Conservation (phyloP, 306 rosid species). For the Cicer yamashitae region DNA sequence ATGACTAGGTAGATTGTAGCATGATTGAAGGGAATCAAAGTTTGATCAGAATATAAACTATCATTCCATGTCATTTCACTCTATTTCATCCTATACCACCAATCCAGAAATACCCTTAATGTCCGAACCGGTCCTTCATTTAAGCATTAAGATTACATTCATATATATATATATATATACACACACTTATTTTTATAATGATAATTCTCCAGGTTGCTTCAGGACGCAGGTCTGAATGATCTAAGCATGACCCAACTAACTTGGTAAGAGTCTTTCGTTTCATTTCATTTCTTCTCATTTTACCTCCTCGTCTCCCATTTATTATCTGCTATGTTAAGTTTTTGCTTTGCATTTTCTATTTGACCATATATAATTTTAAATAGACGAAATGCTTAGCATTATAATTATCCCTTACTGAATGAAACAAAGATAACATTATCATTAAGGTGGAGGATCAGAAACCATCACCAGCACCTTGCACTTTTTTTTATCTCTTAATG, state of each 20-base stretch:
- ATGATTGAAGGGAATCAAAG: too few species aligned
- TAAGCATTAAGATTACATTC: slow-evolving; percentile 29
- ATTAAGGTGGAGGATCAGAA: slow-evolving; percentile 27
- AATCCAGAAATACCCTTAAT: not conserved
- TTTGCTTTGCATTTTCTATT: slow-evolving; percentile 3
- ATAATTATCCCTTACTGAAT: slow-evolving; percentile 12
- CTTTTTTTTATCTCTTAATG: slow-evolving; percentile 15
- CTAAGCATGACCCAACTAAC: slow-evolving; percentile 79
- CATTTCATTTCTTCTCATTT: slow-evolving; percentile 6
- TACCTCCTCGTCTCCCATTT: not conserved
- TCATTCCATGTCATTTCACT: too few species aligned
- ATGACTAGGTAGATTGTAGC: too few species aligned
- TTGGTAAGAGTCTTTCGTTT: slow-evolving; percentile 61
- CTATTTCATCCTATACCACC: too few species aligned
- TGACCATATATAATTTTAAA: not conserved
- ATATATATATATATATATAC: slow-evolving; percentile 10
- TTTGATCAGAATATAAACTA: too few species aligned
- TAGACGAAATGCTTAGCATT: slow-evolving; percentile 9
- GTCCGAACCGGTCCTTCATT: slow-evolving; percentile 11
- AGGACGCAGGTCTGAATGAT: slow-evolving; percentile 82
- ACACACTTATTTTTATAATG: slow-evolving; percentile 32
- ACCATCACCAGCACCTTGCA: slow-evolving; percentile 7
- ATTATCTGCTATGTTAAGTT: slow-evolving; percentile 12
- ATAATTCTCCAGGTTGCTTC: slow-evolving; percentile 74
- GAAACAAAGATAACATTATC: not conserved